Evolutionary conservation across 2,329 filamentous ascomycete species (phyloP), one percentile per base, ranked within the genome.

Genomic region (Talaromyces piceae): DNA sequence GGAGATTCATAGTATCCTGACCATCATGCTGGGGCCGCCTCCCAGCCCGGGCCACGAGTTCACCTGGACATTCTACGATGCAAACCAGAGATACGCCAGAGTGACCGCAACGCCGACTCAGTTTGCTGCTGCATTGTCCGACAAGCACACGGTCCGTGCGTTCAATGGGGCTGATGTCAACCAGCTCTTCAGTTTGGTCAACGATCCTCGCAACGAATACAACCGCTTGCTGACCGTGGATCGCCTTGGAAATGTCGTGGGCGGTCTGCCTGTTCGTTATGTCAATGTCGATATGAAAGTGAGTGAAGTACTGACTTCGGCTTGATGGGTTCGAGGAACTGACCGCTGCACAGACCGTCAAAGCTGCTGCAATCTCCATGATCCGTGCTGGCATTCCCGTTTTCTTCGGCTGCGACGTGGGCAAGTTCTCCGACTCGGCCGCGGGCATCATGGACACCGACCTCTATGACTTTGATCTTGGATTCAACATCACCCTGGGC

Each of bases 361-460:
- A 94, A 69, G 64, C 73, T 0, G 83, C 86, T 0, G 87, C 84
- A 59, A 81, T 94, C 45, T 75, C 79, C 26, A 93, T 90, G 87
- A 79, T 95, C 45, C 80, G 82, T 62, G 82, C 83, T 9, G 88
- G 88, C 1, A 71, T 88, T 4, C 89, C 90, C 8, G 80, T 95
- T 47, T 95, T 95, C 77, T 95, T 95, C 65, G 90, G 90, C 51
- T 86, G 81, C 47, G 90, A 95, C 61, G 89, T 95, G 0, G 89
- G 88, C 56, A 87, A 95, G 67, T 91, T 86, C 68, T 86, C 81
- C 51, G 84, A 91, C 63, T 73, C 72, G 0, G 60, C 60, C 1
- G 76, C 77, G 2, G 89, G 89, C 13, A 82, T 95, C 63, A 90
- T 95, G 87, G 89, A 95, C 65, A 77, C 84, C 1, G 77, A 79